Evolutionary conservation across 139 green algal species (phyloP).

Genomic region (Chlamydomonas applanata): DNA sequence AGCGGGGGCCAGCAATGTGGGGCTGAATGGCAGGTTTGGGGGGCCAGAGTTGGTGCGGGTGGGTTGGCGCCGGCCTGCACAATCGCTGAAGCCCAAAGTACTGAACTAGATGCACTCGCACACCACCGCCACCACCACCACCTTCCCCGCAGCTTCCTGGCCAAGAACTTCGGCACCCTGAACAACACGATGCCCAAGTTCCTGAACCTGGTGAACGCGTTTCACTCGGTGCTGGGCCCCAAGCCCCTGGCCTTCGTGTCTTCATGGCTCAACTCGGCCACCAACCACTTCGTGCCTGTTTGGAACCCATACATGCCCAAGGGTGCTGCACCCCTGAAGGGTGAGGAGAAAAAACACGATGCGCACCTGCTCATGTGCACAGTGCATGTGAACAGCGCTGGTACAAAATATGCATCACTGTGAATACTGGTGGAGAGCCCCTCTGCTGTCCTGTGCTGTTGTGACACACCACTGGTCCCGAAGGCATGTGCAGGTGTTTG

Average conservation of each 20-base stretch:
- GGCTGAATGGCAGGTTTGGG: background rate
- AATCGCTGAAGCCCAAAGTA: too few relatives aligned
- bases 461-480: too few relatives aligned
- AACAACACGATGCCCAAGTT: conserved; percentile 67
- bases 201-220: conserved; percentile 76
- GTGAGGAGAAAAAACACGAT: conserved; percentile 13
- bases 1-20: background rate
- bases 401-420: too few relatives aligned
- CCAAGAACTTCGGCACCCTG: conserved; percentile 78
- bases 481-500: too few relatives aligned
- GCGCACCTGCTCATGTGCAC: background rate
- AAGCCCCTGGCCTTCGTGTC: conserved; percentile 67
- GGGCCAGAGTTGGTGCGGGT: background rate
- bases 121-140: background rate
- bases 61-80: too few relatives aligned
- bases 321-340: conserved; percentile 58
- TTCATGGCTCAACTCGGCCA: conserved; percentile 69
- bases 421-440: too few relatives aligned
- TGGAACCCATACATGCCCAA: conserved; percentile 97
- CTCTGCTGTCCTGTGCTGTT: too few relatives aligned
- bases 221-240: conserved; percentile 79
- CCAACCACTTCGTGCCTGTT: conserved; percentile 74
- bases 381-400: background rate
- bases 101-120: too few relatives aligned
- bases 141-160: conserved; percentile 46